Evolutionary conservation across 2,329 filamentous ascomycete genomes (phyloP).

Genomic region (Cytospora mali): DNA sequence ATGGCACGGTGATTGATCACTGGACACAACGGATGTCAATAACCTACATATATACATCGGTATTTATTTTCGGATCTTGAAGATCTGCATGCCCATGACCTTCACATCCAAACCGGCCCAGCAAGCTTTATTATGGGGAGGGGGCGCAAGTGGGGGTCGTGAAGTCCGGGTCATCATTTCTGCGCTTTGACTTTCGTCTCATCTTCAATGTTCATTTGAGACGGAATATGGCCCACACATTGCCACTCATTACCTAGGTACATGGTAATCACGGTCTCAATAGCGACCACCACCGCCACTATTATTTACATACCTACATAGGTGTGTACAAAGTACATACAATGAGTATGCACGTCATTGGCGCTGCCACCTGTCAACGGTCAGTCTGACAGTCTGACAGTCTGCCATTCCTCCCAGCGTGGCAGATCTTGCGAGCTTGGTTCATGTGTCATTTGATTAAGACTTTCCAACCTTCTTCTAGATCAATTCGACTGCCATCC

Average conservation of each 20-base stretch:
- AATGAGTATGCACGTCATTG: too few relatives aligned
- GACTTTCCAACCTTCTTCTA: not conserved
- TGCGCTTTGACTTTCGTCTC: not conserved
- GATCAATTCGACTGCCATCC: not conserved
- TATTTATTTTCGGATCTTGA: not conserved
- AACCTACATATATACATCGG: too few relatives aligned
- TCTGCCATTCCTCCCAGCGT: too few relatives aligned
- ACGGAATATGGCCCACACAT: not conserved
- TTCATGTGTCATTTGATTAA: not conserved
- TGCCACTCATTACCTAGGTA: too few relatives aligned
- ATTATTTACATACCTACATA: too few relatives aligned
- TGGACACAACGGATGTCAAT: too few relatives aligned
- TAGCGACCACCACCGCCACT: not conserved
- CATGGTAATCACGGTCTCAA: too few relatives aligned
- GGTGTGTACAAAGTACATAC: too few relatives aligned
- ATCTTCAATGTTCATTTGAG: not conserved
- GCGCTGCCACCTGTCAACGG: too few relatives aligned
- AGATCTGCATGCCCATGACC: not conserved
- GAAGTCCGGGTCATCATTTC: not conserved
- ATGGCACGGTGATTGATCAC: too few relatives aligned
- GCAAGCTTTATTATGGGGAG: not conserved
- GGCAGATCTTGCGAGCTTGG: too few relatives aligned
- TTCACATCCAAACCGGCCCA: not conserved
- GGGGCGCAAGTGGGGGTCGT: not conserved
- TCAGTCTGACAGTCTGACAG: too few relatives aligned